Evolutionary conservation across 176 grass and related monocot species (phyloP).

Genomic region (Carex littledalei): DNA sequence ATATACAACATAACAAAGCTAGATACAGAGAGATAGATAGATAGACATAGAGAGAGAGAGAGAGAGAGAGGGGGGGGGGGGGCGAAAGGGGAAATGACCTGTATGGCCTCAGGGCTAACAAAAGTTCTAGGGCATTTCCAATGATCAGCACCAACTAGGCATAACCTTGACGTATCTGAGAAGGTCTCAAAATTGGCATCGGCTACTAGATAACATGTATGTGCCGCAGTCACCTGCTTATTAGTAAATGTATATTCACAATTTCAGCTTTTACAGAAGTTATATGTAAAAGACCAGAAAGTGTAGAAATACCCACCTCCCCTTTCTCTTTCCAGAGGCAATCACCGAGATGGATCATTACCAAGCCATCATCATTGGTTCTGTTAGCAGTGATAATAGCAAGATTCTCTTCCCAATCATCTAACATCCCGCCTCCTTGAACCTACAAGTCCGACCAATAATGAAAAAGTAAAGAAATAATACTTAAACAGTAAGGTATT

Average conservation of each 20-base stretch:
- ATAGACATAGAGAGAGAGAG: background rate
- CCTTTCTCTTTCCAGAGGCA: constrained; percentile 98
- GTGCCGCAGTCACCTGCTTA: constrained; percentile 81
- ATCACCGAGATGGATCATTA: constrained; percentile 94
- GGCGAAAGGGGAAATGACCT: constrained; percentile 34
- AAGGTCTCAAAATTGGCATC: constrained; percentile 87
- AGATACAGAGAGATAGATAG: background rate
- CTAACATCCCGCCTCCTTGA: constrained; percentile 55
- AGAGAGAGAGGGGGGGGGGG: too few species aligned
- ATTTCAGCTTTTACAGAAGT: constrained; percentile 7
- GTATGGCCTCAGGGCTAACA: constrained; percentile 81
- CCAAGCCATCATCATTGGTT: constrained; percentile 85
- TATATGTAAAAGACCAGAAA: constrained; percentile 17
- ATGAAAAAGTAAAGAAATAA: background rate
- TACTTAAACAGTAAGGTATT: background rate
- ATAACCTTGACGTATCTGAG: constrained; percentile 82
- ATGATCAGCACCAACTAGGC: constrained; percentile 86
- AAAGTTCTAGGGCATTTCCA: constrained; percentile 92
- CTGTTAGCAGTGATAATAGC: constrained; percentile 96
- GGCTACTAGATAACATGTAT: constrained; percentile 93
- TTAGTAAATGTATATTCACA: constrained; percentile 22
- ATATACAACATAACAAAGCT: constrained; percentile 13
- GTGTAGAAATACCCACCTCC: constrained; percentile 54
- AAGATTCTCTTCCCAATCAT: constrained; percentile 99
- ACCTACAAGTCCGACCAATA: constrained; percentile 25